A percentile compares a stretch with the other conserved stretches of the same genome.
Conservation (phyloP, 345 rosid species). For the Reutealis trisperma region DNA sequence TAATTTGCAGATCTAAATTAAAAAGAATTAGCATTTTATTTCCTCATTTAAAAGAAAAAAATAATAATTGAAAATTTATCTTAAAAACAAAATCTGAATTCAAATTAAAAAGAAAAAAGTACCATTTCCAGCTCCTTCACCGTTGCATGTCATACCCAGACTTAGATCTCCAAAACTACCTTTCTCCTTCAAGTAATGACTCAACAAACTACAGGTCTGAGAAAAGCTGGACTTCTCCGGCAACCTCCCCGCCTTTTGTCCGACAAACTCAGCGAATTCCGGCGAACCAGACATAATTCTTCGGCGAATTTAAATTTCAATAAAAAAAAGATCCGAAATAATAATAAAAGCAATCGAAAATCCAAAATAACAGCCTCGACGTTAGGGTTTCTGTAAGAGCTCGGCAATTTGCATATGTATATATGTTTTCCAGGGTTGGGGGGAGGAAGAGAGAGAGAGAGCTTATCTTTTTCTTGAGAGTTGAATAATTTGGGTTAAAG, state of each 20-base stretch:
- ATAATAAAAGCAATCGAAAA: neutral
- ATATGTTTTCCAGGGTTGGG: no score
- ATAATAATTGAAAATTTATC: neutral
- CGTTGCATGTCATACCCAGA: conserved; percentile 61
- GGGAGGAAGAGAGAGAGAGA: neutral
- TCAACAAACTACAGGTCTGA: conserved; percentile 61
- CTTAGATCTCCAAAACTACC: conserved; percentile 70
- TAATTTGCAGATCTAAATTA: conserved; percentile 1
- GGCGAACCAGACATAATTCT: conserved; percentile 57
- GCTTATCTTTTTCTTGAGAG: neutral
- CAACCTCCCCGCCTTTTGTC: conserved; percentile 28
- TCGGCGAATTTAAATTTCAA: neutral
- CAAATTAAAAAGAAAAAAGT: neutral
- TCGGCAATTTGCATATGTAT: neutral
- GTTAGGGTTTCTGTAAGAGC: neutral
- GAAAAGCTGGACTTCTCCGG: conserved; percentile 58
- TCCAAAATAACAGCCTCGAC: neutral
- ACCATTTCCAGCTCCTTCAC: conserved; percentile 39
- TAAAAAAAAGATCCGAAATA: neutral
- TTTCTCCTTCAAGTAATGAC: conserved; percentile 77
- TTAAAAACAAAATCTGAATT: neutral
- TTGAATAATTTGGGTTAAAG: conserved; percentile 16
- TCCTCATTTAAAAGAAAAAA: no score
- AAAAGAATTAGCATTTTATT: neutral
- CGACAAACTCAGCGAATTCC: conserved; percentile 41